phyloP scores from a whole-genome alignment of 1,284 basidiomycete species.

The Rhodotorula glutinis region DNA sequence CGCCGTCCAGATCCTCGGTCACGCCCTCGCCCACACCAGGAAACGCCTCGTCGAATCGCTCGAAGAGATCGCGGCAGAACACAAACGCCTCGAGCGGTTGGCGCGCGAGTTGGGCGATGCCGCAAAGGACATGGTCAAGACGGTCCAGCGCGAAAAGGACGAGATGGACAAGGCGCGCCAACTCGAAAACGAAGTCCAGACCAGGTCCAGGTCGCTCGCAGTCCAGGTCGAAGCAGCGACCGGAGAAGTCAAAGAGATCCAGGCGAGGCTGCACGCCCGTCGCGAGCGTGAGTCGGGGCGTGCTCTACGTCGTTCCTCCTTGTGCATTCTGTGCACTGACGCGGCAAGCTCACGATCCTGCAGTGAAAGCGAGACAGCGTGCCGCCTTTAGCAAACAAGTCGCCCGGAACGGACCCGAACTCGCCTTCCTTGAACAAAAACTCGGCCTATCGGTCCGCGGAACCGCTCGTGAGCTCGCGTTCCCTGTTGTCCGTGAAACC shows the following conservation, averaged over 20 bases:
- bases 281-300: conserved; percentile 28
- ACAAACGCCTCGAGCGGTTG: conserved; percentile 32
- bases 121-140: conserved; percentile 37
- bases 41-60: conserved; percentile 28
- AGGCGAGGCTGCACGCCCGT: conserved; percentile 12
- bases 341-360: too few species aligned
- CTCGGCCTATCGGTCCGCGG: conserved; percentile 43
- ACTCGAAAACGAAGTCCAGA: conserved; percentile 31
- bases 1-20: conserved; percentile 42
- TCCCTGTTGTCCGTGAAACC: too few species aligned
- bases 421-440: conserved; percentile 42
- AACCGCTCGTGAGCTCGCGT: conserved; percentile 22
- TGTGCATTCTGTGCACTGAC: too few species aligned
- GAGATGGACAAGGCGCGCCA: conserved; percentile 38
- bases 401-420: conserved; percentile 41
- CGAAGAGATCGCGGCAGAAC: conserved; percentile 40
- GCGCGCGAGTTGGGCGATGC: conserved; percentile 37
- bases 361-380: conserved; percentile 37
- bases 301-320: too few species aligned
- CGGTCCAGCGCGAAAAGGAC: conserved; percentile 22
- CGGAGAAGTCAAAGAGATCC: conserved; percentile 26
- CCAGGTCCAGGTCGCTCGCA: conserved; percentile 26
- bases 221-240: conserved; percentile 39
- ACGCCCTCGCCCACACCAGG: conserved; percentile 40
- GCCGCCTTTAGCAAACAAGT: conserved; percentile 37